Percentiles rank a stretch among this genome's conserved stretches.
phyloP scores from a whole-genome alignment of 73 alveolate species.

The Durusdinium trenchii region DNA sequence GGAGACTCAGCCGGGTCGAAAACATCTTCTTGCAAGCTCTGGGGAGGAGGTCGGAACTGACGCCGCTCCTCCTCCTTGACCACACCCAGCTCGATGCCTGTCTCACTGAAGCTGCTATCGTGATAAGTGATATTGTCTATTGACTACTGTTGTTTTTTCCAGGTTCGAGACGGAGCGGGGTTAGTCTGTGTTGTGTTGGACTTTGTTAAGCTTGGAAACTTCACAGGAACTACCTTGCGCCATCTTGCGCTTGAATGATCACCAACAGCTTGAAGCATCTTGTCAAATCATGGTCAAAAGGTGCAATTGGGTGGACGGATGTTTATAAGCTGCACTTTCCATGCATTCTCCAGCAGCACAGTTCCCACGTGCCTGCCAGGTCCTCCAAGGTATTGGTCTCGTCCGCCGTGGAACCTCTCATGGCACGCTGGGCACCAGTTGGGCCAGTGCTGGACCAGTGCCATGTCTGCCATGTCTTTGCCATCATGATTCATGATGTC shows the following conservation, averaged over 20 bases:
- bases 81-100: slow-evolving; percentile 83
- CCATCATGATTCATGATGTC: neutral
- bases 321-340: neutral
- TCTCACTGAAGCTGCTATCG: neutral
- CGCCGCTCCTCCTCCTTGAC: slow-evolving; percentile 73
- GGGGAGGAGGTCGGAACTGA: slow-evolving; percentile 81
- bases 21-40: slow-evolving; percentile 12
- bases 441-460: neutral
- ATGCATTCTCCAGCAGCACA: no score
- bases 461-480: neutral
- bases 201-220: no score
- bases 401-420: neutral
- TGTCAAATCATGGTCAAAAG: no score
- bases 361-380: neutral
- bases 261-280: no score
- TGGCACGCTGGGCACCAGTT: slow-evolving; percentile 1
- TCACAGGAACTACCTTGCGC: no score
- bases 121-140: neutral
- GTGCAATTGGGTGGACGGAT: no score
- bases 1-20: slow-evolving; percentile 24
- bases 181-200: no score
- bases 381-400: slow-evolving; percentile 24
- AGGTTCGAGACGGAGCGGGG: no score
- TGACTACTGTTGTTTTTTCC: neutral
- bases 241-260: no score